Conservation (phyloP, 1,139 yeast species). For the Yueomyces sp. region DNA sequence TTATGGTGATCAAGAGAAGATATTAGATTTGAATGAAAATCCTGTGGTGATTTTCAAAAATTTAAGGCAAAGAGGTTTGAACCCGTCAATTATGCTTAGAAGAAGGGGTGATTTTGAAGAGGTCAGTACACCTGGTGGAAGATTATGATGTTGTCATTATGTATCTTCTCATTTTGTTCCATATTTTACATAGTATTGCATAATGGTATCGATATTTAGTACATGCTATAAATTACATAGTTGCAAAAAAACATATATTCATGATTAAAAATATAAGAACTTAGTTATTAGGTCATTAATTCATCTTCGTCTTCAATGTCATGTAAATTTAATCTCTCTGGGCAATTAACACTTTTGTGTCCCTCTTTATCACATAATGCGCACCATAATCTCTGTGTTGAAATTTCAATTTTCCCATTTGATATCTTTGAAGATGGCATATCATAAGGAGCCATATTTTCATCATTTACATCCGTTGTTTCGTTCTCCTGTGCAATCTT, state of each 20-base stretch:
- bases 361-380: slow-evolving; percentile 87
- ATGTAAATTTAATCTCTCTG: slow-evolving; percentile 39
- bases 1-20: slow-evolving; percentile 82
- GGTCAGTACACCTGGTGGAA: slow-evolving; percentile 23
- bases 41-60: slow-evolving; percentile 87
- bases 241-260: too few species aligned
- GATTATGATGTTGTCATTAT: slow-evolving; percentile 7
- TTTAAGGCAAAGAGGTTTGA: slow-evolving; percentile 72
- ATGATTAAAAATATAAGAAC: slow-evolving; percentile 1
- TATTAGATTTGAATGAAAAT: slow-evolving; percentile 71
- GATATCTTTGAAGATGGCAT: background rate
- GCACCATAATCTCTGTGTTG: slow-evolving; percentile 76
- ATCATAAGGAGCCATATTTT: background rate
- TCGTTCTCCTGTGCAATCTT: slow-evolving; percentile 7
- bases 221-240: too few species aligned
- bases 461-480: slow-evolving; percentile 5
- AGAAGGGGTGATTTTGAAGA: slow-evolving; percentile 49
- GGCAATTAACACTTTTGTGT: slow-evolving; percentile 78
- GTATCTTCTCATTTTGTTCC: too few species aligned
- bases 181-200: too few species aligned
- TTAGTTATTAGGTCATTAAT: background rate
- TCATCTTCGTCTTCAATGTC: slow-evolving; percentile 1
- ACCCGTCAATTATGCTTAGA: slow-evolving; percentile 88
- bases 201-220: too few species aligned
- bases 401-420: slow-evolving; percentile 32